Percentiles rank a stretch among this genome's conserved stretches.
phyloP scores from a whole-genome alignment of 768 basidiomycete species.

The Naganishia friedmannii region DNA sequence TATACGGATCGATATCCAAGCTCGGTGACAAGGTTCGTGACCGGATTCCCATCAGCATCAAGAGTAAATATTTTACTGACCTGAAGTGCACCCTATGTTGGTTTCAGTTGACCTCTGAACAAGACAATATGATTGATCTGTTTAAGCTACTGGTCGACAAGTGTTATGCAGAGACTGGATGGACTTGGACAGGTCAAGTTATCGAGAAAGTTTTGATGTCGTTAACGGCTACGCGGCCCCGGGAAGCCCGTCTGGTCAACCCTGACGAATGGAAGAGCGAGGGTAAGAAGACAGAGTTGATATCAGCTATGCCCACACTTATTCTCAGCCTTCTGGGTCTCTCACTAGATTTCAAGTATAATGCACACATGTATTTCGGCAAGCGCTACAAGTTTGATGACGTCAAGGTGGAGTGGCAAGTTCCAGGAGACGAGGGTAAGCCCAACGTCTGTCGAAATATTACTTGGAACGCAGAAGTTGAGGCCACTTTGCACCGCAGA shows the following conservation, averaged over 20 bases:
- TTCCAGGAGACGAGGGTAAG: conserved; percentile 58
- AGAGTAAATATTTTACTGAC: not conserved
- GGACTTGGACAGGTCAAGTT: conserved; percentile 74
- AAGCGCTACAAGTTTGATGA: conserved; percentile 69
- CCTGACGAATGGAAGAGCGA: conserved; percentile 69
- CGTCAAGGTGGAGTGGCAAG: conserved; percentile 79
- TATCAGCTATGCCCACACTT: not conserved
- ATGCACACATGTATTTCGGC: conserved; percentile 76
- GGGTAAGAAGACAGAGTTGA: conserved; percentile 54
- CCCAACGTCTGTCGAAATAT: not conserved
- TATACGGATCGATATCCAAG: conserved; percentile 17
- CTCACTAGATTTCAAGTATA: conserved; percentile 62
- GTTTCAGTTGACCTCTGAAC: conserved; percentile 64
- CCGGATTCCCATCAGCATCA: not conserved
- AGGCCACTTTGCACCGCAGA: conserved; percentile 53
- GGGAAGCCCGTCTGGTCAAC: conserved; percentile 78
- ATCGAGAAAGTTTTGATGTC: conserved; percentile 70
- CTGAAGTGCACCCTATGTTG: not conserved
- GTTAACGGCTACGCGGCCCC: conserved; percentile 73
- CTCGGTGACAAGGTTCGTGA: not conserved
- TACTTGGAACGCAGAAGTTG: not conserved
- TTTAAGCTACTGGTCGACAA: conserved; percentile 66
- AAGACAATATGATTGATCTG: conserved; percentile 62
- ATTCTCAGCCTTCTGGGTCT: not conserved
- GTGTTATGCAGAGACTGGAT: conserved; percentile 75